phyloP scores from a whole-genome alignment of 148 eudicot genomes.

The Nepenthes mirabilis region DNA sequence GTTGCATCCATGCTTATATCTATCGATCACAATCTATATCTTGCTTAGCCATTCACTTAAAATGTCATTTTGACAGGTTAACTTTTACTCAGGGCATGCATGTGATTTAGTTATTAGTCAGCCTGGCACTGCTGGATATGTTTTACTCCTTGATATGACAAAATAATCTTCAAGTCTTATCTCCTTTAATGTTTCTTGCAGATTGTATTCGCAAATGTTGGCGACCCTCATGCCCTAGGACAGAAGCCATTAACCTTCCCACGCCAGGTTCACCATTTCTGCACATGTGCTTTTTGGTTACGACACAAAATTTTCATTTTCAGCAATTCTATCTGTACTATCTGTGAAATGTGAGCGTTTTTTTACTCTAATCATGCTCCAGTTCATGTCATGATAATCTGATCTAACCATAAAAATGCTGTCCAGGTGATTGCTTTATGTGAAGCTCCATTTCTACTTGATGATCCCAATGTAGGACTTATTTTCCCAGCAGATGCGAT shows the following conservation, averaged over 20 bases:
- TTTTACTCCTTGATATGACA: background rate
- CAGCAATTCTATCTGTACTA: background rate
- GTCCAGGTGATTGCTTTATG: constrained; percentile 88
- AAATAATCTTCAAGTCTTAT: background rate
- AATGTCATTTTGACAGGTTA: too few relatives aligned
- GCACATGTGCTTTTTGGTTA: background rate
- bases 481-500: constrained; percentile 95
- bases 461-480: constrained; percentile 98
- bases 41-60: too few relatives aligned
- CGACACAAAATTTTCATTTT: background rate
- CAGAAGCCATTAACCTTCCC: constrained; percentile 93
- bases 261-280: constrained; percentile 51
- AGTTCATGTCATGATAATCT: background rate
- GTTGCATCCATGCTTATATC: too few relatives aligned
- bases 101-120: background rate
- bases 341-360: background rate
- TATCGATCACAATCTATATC: too few relatives aligned
- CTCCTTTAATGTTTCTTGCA: constrained; percentile 13
- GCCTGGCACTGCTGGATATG: background rate
- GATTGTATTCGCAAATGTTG: constrained; percentile 96
- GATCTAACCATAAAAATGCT: background rate
- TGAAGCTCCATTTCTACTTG: constrained; percentile 97
- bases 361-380: background rate
- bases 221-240: constrained; percentile 96
- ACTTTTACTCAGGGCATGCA: too few relatives aligned